Base-by-base conservation (phyloP, 257 asterid species). In the Solanum chiquidenum region DNA sequence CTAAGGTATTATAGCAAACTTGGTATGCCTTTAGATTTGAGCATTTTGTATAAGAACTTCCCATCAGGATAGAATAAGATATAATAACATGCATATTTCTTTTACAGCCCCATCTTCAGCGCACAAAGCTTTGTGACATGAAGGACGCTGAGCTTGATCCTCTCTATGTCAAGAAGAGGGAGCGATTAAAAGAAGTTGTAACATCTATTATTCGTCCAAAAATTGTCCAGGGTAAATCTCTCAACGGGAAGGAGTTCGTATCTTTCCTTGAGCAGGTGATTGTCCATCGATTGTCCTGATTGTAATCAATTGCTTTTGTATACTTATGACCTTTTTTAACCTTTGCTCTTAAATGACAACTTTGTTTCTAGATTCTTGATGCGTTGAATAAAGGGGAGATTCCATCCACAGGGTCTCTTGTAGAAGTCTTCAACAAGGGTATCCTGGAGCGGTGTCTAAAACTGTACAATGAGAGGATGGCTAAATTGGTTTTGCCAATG, bases 321-420 rank as follows among this genome's bases (percentile, higher is more conserved):
- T 80, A 49, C 68, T 29, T 80, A 9, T 9, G 69, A 27, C 66
- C 9, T 44, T 79, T 25, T 44, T 79, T 27, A 27, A 49, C 42
- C 38, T 80, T 77, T 71, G 37, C 68, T 75, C 44, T 60, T 52
- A 35, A 80, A 46, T 68, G 74, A 86, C 84, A 73, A 83, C 80
- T 80, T 88, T 87, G 86, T 73, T 84, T 20, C 89, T 93, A 97
- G 99, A 96, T 97, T 88, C 98, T 97, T 10, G 99, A 96, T 86
- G 99, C 99, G 87, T 93, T 97, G 91, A 97, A 97, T 91, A 96
- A 97, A 94, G 99, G 99, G 90, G 99, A 97, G 91, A 97, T 97
- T 91, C 99, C 99, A 83, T 92, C 99, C 64, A 97, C 99, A 34
- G 99, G 99, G 76, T 97, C 99, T 60, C 98, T 97, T 82, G 99